A percentile compares a stretch with the other conserved stretches of the same genome.
phyloP scores from a whole-genome alignment of 2,329 filamentous ascomycete genomes.

The Neopestalotiopsis sp. region DNA sequence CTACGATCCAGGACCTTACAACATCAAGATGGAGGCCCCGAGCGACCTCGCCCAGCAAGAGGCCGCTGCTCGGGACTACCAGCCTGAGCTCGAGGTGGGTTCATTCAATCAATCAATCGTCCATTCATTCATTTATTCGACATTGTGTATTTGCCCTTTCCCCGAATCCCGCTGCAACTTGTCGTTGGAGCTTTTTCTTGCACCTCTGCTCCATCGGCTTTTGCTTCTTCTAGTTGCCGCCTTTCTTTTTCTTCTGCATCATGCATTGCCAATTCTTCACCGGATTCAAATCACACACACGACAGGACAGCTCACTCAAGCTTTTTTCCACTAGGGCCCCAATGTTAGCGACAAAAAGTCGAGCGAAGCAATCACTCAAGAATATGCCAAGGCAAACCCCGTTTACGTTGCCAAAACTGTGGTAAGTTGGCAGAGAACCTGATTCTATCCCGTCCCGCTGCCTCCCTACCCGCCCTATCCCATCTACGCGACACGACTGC shows the following conservation, averaged over 20 bases:
- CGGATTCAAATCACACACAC: background rate
- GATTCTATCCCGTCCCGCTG: background rate
- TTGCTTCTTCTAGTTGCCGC: conserved; percentile 5
- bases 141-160: background rate
- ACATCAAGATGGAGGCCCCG: conserved; percentile 45
- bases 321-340: conserved; percentile 68
- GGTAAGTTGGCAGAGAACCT: conserved; percentile 56
- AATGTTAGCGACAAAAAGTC: conserved; percentile 80
- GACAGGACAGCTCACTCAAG: conserved; percentile 30
- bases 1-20: conserved; percentile 21
- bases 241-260: conserved; percentile 2
- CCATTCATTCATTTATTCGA: background rate
- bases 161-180: conserved; percentile 2
- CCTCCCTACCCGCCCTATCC: background rate
- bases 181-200: background rate
- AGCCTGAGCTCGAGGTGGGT: conserved; percentile 61
- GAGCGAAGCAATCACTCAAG: conserved; percentile 77
- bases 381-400: conserved; percentile 88
- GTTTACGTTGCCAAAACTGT: conserved; percentile 86
- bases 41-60: conserved; percentile 64
- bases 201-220: background rate
- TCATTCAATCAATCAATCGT: background rate
- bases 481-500: background rate
- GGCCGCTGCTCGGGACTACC: conserved; percentile 64
- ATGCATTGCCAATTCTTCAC: conserved; percentile 6